These are phyloP conservation scores for Rhodotorula sp. DNA, from an alignment of 1,284 basidiomycete genomes.

Conservation along the genomic window DNA sequence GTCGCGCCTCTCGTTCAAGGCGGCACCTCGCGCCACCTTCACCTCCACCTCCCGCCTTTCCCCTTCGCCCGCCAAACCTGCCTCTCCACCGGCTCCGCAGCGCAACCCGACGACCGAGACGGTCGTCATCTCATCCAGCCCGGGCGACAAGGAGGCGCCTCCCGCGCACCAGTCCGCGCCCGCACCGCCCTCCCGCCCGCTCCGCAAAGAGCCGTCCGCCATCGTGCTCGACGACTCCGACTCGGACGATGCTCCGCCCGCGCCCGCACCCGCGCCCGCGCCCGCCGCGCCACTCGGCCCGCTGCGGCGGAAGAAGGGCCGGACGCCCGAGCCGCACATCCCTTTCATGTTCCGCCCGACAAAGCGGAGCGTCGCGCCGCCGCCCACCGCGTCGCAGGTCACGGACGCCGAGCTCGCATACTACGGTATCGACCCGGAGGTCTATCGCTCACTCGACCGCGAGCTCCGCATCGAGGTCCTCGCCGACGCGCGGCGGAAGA, in stretches of 20 bases:
- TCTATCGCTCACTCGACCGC: slow-evolving; percentile 15
- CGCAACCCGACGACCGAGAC: background rate
- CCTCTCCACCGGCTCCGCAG: background rate
- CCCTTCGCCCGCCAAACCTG: no score
- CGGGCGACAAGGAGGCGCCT: background rate
- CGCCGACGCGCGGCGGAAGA: slow-evolving; percentile 11
- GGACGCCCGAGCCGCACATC: slow-evolving; percentile 10
- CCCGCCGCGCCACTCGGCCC: background rate
- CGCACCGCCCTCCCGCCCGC: background rate
- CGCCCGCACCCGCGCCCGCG: background rate
- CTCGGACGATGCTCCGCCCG: background rate
- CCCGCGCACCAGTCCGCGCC: background rate
- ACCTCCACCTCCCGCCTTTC: background rate
- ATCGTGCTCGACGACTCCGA: slow-evolving; percentile 4
- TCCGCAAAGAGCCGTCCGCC: slow-evolving; percentile 3
- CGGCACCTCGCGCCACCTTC: background rate
- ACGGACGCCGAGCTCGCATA: slow-evolving; percentile 22
- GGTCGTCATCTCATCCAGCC: background rate
- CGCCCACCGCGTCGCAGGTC: slow-evolving; percentile 11
- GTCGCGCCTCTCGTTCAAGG: slow-evolving; percentile 30
- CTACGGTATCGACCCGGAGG: slow-evolving; percentile 34
- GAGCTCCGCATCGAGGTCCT: slow-evolving; percentile 18
- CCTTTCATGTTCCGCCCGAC: slow-evolving; percentile 21
- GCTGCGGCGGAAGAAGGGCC: background rate
- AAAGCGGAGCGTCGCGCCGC: background rate